These are phyloP conservation scores for Nemania sp. DNA, from an alignment of 2,329 filamentous ascomycete genomes.

Conservation along the genomic window DNA sequence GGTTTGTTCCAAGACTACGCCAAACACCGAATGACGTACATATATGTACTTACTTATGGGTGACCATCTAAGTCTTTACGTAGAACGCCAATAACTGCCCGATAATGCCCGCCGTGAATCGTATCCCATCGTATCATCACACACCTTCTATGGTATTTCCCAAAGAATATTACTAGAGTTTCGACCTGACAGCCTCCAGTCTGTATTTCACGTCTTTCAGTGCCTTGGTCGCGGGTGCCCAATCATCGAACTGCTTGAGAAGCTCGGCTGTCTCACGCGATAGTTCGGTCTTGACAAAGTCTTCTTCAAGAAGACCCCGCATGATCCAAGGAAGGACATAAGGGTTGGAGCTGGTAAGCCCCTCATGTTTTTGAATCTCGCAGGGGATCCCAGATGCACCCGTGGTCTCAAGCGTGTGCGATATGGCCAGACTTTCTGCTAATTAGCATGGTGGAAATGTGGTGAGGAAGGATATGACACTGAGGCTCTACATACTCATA, in stretches of 20 bases:
- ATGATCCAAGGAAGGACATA: slow-evolving; percentile 96
- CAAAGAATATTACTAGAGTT: slow-evolving; percentile 55
- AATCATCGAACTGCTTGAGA: slow-evolving; percentile 87
- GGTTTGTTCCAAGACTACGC: background rate
- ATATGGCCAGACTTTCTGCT: slow-evolving; percentile 62
- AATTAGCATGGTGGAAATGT: slow-evolving; percentile 16
- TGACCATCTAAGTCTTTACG: slow-evolving; percentile 10
- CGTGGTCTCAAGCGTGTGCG: slow-evolving; percentile 75
- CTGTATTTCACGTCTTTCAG: slow-evolving; percentile 96
- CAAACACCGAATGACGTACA: slow-evolving; percentile 6
- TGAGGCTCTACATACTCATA: slow-evolving; percentile 65
- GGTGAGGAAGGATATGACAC: background rate
- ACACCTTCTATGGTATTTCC: background rate
- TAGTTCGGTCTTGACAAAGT: slow-evolving; percentile 82
- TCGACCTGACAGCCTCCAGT: slow-evolving; percentile 87
- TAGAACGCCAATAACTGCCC: slow-evolving; percentile 14
- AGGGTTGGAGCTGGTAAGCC: slow-evolving; percentile 68
- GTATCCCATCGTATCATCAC: background rate
- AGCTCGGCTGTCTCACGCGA: slow-evolving; percentile 77
- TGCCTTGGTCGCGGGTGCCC: slow-evolving; percentile 88
- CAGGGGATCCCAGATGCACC: slow-evolving; percentile 53
- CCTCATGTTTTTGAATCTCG: slow-evolving; percentile 56
- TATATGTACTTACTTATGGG: background rate
- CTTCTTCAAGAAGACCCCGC: slow-evolving; percentile 89
- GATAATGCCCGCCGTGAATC: background rate